phyloP scores from a whole-genome alignment of 2,329 filamentous ascomycete species.

The Thielaviopsis euricoi region DNA sequence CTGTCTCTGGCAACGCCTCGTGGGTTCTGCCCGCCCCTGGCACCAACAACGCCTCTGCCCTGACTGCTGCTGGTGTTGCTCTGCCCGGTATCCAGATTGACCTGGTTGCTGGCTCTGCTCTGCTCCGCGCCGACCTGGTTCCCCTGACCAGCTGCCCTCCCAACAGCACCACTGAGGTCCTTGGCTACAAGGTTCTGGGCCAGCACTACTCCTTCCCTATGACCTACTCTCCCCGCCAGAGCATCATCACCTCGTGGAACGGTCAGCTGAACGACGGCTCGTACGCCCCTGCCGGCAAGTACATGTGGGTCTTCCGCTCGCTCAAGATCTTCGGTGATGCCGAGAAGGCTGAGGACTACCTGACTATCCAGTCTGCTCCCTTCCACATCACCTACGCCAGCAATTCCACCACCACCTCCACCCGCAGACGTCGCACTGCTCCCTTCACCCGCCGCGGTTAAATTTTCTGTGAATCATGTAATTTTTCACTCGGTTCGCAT shows the following conservation, averaged over 20 bases:
- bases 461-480: neutral
- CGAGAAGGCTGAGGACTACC: slow-evolving; percentile 28
- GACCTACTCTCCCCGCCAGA: slow-evolving; percentile 16
- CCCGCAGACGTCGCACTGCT: neutral
- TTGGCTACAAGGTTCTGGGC: slow-evolving; percentile 27
- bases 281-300: slow-evolving; percentile 31
- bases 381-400: slow-evolving; percentile 19
- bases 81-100: slow-evolving; percentile 21
- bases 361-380: slow-evolving; percentile 23
- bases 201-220: slow-evolving; percentile 26
- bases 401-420: neutral
- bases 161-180: slow-evolving; percentile 16
- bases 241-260: slow-evolving; percentile 22
- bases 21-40: slow-evolving; percentile 13
- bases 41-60: slow-evolving; percentile 4
- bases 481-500: neutral
- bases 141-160: neutral
- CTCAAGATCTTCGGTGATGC: slow-evolving; percentile 35
- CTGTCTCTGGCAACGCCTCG: slow-evolving; percentile 19
- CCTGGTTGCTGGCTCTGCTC: slow-evolving; percentile 24
- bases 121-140: slow-evolving; percentile 22
- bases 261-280: slow-evolving; percentile 30
- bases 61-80: slow-evolving; percentile 10
- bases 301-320: slow-evolving; percentile 32
- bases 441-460: neutral